phyloP scores from a whole-genome alignment of 768 basidiomycete genomes.

The Phallus indusiatus region DNA sequence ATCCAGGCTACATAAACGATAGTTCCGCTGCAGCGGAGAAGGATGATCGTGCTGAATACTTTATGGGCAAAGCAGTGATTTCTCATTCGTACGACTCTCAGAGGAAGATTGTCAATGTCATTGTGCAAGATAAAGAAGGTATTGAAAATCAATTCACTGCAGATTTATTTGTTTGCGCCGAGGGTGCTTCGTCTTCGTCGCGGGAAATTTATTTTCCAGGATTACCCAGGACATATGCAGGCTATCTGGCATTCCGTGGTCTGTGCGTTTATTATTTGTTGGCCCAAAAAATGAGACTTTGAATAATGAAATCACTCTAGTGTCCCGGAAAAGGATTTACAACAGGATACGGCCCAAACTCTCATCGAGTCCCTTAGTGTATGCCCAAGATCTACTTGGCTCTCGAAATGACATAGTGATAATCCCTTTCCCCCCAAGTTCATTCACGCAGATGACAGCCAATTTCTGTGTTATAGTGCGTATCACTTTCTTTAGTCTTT shows the following conservation, averaged over 20 bases:
- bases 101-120: not conserved
- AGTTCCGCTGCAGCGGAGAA: not conserved
- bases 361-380: slow-evolving; percentile 3
- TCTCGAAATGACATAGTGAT: not conserved
- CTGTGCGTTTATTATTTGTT: not conserved
- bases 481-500: not conserved
- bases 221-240: slow-evolving; percentile 5
- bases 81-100: slow-evolving; percentile 4
- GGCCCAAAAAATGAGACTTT: not conserved
- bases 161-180: slow-evolving; percentile 7
- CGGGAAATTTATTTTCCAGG: slow-evolving; percentile 6
- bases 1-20: slow-evolving; percentile 2
- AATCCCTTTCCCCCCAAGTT: not conserved
- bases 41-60: not conserved
- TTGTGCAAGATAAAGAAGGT: not conserved
- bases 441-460: slow-evolving; percentile 8
- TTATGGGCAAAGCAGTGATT: slow-evolving; percentile 6
- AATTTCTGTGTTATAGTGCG: slow-evolving; percentile 8
- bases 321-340: slow-evolving; percentile 4
- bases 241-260: slow-evolving; percentile 9
- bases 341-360: not conserved
- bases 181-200: slow-evolving; percentile 8
- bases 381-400: not conserved
- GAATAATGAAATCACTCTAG: not conserved
- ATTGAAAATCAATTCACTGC: not conserved